A percentile compares a stretch with the other conserved stretches of the same genome.
These are phyloP conservation scores for Taphrina sp. DNA, from an alignment of 1,139 yeast species.

Conservation along the genomic window DNA sequence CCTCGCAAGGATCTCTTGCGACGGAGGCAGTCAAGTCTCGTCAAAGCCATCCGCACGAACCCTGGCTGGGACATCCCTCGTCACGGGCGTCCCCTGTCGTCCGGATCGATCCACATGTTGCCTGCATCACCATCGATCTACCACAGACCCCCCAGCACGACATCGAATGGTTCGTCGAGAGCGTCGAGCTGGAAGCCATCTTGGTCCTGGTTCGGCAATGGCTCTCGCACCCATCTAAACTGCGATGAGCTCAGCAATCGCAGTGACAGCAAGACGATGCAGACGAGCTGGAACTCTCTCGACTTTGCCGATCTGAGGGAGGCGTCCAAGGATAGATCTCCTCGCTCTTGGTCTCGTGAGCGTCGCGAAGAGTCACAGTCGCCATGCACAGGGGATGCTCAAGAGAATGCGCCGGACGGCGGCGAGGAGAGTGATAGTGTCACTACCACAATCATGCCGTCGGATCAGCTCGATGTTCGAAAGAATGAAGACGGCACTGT, in stretches of 20 bases:
- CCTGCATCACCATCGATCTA: constrained; percentile 22
- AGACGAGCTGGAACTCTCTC: constrained; percentile 23
- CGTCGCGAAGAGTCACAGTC: background rate
- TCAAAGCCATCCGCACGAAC: constrained; percentile 8
- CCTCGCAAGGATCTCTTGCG: constrained; percentile 12
- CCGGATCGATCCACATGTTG: constrained; percentile 6
- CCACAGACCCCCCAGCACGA: constrained; percentile 24
- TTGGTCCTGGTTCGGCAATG: constrained; percentile 30
- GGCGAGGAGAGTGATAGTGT: constrained; percentile 13
- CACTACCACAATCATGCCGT: background rate
- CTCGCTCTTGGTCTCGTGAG: constrained; percentile 13
- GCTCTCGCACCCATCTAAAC: constrained; percentile 9
- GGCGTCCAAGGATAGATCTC: constrained; percentile 7
- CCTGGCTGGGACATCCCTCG: constrained; percentile 29
- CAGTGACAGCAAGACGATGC: constrained; percentile 18
- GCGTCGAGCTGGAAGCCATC: constrained; percentile 32
- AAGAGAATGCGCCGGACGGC: background rate
- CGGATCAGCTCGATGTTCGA: background rate
- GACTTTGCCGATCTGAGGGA: constrained; percentile 18
- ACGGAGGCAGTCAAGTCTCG: constrained; percentile 15
- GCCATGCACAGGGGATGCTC: background rate
- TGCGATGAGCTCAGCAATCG: constrained; percentile 12
- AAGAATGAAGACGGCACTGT: constrained; percentile 16
- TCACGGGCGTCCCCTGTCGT: constrained; percentile 9
- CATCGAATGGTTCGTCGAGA: constrained; percentile 17